Conservation (phyloP, 495 filamentous ascomycete genomes). For the Trichoderma erinaceum region DNA sequence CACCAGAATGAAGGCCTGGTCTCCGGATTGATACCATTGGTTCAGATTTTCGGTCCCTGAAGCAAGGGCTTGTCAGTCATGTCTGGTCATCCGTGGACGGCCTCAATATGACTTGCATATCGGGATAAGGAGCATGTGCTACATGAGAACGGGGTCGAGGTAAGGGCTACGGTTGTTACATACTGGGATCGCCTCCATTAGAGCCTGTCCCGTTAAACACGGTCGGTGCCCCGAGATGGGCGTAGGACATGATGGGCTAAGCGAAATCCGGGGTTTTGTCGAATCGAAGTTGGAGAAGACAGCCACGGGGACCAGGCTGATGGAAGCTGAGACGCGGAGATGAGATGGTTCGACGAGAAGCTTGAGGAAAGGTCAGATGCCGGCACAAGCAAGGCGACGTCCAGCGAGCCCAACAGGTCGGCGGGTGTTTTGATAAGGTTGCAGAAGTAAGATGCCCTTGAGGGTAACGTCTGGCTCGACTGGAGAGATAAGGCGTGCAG, state of each 20-base stretch:
- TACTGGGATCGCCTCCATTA: slow-evolving; percentile 78
- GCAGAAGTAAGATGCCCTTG: slow-evolving; percentile 10
- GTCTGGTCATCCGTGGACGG: background rate
- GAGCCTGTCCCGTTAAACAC: slow-evolving; percentile 69
- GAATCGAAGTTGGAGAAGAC: background rate
- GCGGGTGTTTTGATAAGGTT: background rate
- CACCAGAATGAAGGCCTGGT: slow-evolving; percentile 82
- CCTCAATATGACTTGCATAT: slow-evolving; percentile 7
- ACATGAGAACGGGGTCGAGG: background rate
- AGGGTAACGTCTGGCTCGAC: background rate
- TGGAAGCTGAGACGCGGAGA: background rate
- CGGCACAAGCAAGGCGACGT: slow-evolving; percentile 8
- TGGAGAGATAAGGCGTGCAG: slow-evolving; percentile 14
- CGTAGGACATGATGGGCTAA: slow-evolving; percentile 58
- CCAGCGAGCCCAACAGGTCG: background rate
- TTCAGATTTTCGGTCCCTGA: slow-evolving; percentile 72
- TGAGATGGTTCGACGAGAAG: slow-evolving; percentile 2
- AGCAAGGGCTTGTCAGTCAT: slow-evolving; percentile 3
- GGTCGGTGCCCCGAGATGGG: slow-evolving; percentile 72
- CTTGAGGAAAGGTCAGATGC: background rate
- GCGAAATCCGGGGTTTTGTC: slow-evolving; percentile 5
- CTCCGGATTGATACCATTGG: slow-evolving; percentile 66
- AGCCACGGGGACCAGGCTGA: background rate
- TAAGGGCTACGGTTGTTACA: slow-evolving; percentile 25
- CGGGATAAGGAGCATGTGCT: background rate